A percentile compares a stretch with the other conserved stretches of the same genome.
Evolutionary conservation across 345 rosid species (phyloP).

Genomic region (Bretschneidera sinensis): DNA sequence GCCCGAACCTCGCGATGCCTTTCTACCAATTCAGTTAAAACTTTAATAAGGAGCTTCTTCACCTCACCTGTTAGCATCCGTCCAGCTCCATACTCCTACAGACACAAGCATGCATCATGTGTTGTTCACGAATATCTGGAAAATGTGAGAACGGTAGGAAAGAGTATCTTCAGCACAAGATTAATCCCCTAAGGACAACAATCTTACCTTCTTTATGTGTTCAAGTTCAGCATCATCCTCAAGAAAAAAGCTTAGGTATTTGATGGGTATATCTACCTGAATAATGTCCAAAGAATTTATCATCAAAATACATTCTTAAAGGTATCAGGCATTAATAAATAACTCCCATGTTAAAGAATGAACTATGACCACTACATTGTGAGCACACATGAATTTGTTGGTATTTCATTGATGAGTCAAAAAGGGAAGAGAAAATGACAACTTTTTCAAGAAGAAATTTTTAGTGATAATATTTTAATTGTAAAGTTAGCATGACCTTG

Average conservation of each 20-base stretch:
- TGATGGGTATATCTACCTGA: constrained; percentile 84
- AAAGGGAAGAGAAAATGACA: neutral
- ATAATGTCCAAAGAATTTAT: constrained; percentile 10
- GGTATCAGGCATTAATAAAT: neutral
- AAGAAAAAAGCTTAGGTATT: constrained; percentile 72
- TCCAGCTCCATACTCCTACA: constrained; percentile 80
- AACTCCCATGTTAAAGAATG: too few species aligned
- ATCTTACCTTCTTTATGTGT: constrained; percentile 64
- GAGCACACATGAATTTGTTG: neutral
- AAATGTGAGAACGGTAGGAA: neutral
- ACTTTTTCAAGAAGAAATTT: neutral
- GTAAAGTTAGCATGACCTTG: neutral
- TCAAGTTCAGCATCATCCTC: constrained; percentile 87
- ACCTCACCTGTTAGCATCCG: constrained; percentile 83
- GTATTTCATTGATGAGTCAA: too few species aligned
- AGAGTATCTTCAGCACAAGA: neutral
- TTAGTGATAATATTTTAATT: neutral
- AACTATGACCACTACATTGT: too few species aligned
- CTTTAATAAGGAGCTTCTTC: constrained; percentile 61
- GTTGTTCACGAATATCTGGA: neutral
- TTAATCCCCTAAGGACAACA: neutral
- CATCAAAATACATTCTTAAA: neutral
- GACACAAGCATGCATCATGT: neutral
- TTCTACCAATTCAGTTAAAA: constrained; percentile 71
- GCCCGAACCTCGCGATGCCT: constrained; percentile 77